Evolutionary conservation across 345 rosid genomes (phyloP).

Genomic region (Salix caprea): DNA sequence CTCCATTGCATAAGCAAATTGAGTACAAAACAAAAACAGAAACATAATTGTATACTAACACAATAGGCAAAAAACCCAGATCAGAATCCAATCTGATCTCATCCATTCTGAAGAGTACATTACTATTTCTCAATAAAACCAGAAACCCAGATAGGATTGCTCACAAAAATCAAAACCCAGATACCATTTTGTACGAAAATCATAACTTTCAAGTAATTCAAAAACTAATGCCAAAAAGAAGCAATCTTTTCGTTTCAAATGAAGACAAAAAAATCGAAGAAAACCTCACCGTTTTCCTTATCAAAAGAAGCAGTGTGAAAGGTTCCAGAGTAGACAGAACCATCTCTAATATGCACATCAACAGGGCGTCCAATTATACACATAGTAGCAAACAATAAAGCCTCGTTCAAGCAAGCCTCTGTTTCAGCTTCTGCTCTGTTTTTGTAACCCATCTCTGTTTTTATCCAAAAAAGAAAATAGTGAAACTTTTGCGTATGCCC

Average conservation of each 20-base stretch:
- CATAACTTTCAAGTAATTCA: not conserved
- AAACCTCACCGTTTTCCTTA: conserved; percentile 42
- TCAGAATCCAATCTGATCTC: conserved; percentile 21
- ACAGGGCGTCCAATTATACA: conserved; percentile 70
- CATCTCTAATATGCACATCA: conserved; percentile 75
- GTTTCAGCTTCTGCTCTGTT: conserved; percentile 20
- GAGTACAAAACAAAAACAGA: not conserved
- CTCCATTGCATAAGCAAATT: not conserved
- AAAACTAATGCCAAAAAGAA: not conserved
- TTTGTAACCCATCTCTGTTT: conserved; percentile 16
- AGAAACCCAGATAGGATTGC: conserved; percentile 10
- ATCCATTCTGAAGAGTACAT: not conserved
- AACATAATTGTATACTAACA: not conserved
- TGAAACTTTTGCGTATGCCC: not conserved
- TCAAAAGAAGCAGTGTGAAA: conserved; percentile 77
- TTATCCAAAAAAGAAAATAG: not conserved
- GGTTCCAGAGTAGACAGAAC: conserved; percentile 72
- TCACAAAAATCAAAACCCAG: conserved; percentile 15
- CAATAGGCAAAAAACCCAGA: conserved; percentile 2
- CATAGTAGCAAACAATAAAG: conserved; percentile 64
- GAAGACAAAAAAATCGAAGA: not conserved
- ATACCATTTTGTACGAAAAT: conserved; percentile 6
- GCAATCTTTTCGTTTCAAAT: not conserved
- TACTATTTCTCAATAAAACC: conserved; percentile 2
- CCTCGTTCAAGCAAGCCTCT: conserved; percentile 38